phyloP scores from a whole-genome alignment of 2,329 filamentous ascomycete genomes.

The Colletotrichum sp. region DNA sequence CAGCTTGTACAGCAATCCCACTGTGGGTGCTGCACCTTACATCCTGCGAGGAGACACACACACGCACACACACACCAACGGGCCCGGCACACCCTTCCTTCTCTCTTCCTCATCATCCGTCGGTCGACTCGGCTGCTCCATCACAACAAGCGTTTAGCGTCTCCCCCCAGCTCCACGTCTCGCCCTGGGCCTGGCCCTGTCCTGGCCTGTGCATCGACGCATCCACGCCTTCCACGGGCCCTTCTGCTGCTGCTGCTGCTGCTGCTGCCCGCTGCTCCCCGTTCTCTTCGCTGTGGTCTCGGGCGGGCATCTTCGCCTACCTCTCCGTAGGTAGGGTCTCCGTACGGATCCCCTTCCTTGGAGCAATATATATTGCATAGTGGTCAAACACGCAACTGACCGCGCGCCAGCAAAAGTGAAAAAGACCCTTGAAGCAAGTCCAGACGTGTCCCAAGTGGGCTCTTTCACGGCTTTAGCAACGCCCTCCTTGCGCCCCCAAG shows the following conservation, averaged over 20 bases:
- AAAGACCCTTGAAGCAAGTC: neutral
- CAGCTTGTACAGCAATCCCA: neutral
- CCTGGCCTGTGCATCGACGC: neutral
- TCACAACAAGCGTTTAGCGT: neutral
- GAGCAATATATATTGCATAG: neutral
- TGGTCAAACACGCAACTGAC: neutral
- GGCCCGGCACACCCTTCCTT: neutral
- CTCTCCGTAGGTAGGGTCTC: neutral
- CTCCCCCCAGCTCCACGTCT: neutral
- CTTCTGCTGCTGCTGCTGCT: neutral
- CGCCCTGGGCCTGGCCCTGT: neutral
- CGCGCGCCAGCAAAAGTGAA: neutral
- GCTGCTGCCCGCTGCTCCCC: neutral
- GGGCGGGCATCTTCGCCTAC: neutral
- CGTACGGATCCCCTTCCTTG: neutral
- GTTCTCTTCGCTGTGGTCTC: neutral
- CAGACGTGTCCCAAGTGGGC: neutral
- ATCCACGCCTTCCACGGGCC: neutral
- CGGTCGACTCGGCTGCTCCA: slow-evolving; percentile 8
- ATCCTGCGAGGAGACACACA: neutral
- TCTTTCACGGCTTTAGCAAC: neutral
- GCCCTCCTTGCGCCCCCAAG: slow-evolving; percentile 1
- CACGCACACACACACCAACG: neutral
- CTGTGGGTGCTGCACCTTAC: neutral
- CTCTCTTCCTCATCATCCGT: neutral